Conservation (phyloP, 1,139 yeast genomes). For the Sugiyamaella pinicola region DNA sequence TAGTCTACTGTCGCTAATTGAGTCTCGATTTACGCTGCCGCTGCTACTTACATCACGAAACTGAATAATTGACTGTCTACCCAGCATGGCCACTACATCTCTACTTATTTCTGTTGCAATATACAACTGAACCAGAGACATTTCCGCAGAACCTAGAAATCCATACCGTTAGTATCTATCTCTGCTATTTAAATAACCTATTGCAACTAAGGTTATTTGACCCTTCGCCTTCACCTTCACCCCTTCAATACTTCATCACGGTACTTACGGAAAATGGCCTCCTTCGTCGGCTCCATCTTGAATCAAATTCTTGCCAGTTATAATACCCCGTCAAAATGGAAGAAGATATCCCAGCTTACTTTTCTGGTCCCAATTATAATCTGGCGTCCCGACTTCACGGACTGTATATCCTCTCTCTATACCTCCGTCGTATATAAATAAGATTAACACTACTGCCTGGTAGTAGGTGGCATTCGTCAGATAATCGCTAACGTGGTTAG, state of each 20-base stretch:
- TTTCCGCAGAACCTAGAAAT: constrained; percentile 74
- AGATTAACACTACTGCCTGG: not conserved
- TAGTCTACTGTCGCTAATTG: constrained; percentile 3
- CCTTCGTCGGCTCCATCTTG: constrained; percentile 22
- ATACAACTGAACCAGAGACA: constrained; percentile 90
- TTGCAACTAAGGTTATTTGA: no score
- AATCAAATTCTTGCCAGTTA: not conserved
- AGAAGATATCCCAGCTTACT: not conserved
- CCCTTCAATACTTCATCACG: not conserved
- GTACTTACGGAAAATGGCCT: constrained; percentile 36
- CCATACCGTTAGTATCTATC: constrained; percentile 1
- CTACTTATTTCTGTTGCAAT: constrained; percentile 89
- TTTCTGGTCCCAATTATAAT: not conserved
- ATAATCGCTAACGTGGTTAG: not conserved
- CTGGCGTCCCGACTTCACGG: not conserved
- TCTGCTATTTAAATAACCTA: no score
- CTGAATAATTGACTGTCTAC: constrained; percentile 83
- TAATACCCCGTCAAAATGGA: not conserved
- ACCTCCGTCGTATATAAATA: no score
- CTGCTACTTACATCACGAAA: constrained; percentile 62
- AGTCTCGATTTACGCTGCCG: not conserved
- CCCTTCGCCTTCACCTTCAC: not conserved
- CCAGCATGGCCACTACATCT: constrained; percentile 83
- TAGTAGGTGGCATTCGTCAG: constrained; percentile 5
- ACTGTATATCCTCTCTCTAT: not conserved